phyloP scores from a whole-genome alignment of 345 rosid species.

The Linum tenue region DNA sequence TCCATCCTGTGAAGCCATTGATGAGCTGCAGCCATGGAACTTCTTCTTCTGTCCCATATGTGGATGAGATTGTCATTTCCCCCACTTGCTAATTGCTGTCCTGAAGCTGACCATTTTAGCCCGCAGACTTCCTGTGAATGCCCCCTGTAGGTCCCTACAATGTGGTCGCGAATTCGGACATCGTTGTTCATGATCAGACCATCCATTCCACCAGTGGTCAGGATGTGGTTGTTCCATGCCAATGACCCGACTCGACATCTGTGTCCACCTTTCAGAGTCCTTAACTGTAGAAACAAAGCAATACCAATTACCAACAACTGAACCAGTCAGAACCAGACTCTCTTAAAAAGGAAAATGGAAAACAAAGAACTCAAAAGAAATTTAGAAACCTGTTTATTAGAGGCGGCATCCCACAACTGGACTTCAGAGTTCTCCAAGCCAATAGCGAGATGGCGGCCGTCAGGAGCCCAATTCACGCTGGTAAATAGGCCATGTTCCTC shows the following conservation, averaged over 20 bases:
- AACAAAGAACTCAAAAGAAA: neutral
- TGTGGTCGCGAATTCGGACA: conserved; percentile 35
- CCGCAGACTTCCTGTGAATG: conserved; percentile 46
- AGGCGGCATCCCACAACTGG: conserved; percentile 32
- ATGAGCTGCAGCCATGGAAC: conserved; percentile 27
- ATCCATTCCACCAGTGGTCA: conserved; percentile 46
- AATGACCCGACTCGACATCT: conserved; percentile 30
- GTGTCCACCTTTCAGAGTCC: conserved; percentile 8
- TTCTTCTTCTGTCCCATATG: conserved; percentile 32
- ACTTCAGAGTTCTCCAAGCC: conserved; percentile 16
- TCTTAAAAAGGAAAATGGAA: neutral
- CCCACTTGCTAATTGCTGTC: conserved; percentile 44
- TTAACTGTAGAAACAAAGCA: conserved; percentile 16
- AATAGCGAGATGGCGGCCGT: conserved; percentile 35
- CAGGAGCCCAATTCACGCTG: conserved; percentile 18
- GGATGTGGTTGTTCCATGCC: conserved; percentile 46
- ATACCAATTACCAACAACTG: too few relatives aligned
- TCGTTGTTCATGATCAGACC: conserved; percentile 38
- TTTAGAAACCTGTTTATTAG: conserved; percentile 20
- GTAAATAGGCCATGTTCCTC: conserved; percentile 33
- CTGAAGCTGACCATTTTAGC: conserved; percentile 45
- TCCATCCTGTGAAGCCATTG: conserved; percentile 46
- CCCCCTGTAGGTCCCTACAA: conserved; percentile 36
- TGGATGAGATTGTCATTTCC: conserved; percentile 39
- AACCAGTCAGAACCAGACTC: neutral